Conservation (phyloP, 768 basidiomycete genomes). For the Aureoboletus auriporus region DNA sequence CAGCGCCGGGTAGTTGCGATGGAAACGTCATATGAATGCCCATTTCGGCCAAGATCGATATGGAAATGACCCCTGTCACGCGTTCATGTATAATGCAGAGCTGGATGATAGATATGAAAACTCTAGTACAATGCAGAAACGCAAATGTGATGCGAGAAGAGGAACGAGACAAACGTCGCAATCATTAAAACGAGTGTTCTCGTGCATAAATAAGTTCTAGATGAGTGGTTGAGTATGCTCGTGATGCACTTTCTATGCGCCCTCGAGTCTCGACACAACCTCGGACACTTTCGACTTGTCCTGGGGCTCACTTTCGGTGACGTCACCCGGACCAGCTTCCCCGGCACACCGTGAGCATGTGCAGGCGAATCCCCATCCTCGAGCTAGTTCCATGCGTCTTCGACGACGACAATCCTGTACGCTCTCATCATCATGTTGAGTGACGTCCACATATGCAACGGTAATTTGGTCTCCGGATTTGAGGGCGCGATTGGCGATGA, state of each 20-base stretch:
- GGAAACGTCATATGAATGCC: constrained; percentile 5
- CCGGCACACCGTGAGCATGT: constrained; percentile 58
- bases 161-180: background rate
- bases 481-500: constrained; percentile 62
- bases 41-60: no score
- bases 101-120: background rate
- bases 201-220: no score
- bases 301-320: constrained; percentile 32
- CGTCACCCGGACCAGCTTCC: constrained; percentile 40
- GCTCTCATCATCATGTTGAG: constrained; percentile 51
- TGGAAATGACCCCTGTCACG: no score
- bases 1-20: constrained; percentile 10
- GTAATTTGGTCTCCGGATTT: constrained; percentile 75
- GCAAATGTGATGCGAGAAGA: background rate
- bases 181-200: background rate
- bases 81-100: no score
- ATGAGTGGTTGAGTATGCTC: background rate
- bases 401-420: constrained; percentile 54
- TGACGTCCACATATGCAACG: constrained; percentile 71
- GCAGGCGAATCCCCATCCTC: constrained; percentile 83
- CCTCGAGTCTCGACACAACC: constrained; percentile 30
- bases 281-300: constrained; percentile 52
- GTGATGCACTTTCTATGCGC: constrained; percentile 10
- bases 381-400: constrained; percentile 67
- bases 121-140: background rate